Conservation (phyloP, 139 green algal genomes). For the Chlamydomonas asymmetrica region DNA sequence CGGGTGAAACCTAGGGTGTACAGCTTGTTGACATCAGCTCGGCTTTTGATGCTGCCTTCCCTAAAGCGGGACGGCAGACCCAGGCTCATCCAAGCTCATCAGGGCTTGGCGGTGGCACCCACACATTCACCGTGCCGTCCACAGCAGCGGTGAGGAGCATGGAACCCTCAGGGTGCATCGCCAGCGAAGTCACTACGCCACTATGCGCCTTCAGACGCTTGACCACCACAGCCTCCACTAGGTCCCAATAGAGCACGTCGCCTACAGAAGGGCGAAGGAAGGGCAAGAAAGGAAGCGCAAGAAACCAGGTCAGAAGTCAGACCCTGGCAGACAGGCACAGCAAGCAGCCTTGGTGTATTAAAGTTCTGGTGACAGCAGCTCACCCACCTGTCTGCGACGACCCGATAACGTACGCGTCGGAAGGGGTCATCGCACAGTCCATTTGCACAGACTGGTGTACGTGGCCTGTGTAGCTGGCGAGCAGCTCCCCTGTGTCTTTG, state of each 20-base stretch:
- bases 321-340: too few relatives aligned
- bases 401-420: conserved; percentile 75
- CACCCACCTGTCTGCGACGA: conserved; percentile 79
- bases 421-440: conserved; percentile 74
- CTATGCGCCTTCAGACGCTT: conserved; percentile 69
- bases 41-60: too few relatives aligned
- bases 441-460: conserved; percentile 67
- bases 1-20: too few relatives aligned
- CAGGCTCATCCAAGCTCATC: too few relatives aligned
- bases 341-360: too few relatives aligned
- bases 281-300: too few relatives aligned
- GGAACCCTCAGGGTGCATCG: conserved; percentile 69
- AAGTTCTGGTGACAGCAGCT: too few relatives aligned
- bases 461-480: conserved; percentile 83
- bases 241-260: conserved; percentile 84
- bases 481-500: conserved; percentile 67
- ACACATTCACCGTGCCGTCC: conserved; percentile 82
- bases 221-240: conserved; percentile 71
- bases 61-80: too few relatives aligned
- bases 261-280: conserved; percentile 59
- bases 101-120: conserved; percentile 39
- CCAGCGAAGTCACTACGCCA: conserved; percentile 69
- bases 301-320: too few relatives aligned
- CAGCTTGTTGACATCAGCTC: too few relatives aligned
- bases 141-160: conserved; percentile 75